These are phyloP conservation scores for Raddia distichophylla DNA, from an alignment of 176 grass and related monocot species.

Conservation along the genomic window DNA sequence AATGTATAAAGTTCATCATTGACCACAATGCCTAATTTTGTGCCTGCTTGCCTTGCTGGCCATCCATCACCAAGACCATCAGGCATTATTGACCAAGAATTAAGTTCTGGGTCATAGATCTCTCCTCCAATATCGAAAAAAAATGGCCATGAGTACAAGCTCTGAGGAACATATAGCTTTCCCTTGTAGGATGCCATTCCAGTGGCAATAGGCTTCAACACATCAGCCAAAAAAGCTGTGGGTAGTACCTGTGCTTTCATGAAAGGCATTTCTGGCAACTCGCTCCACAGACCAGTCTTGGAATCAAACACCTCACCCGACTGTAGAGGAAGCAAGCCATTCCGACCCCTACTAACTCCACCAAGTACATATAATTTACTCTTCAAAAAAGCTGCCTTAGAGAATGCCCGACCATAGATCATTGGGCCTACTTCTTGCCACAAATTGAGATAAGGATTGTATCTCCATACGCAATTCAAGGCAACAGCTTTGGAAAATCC, in stretches of 20 bases:
- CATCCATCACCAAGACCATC: constrained; percentile 83
- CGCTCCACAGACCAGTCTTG: constrained; percentile 57
- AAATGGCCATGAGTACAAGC: constrained; percentile 87
- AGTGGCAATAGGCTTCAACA: constrained; percentile 82
- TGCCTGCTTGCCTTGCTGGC: constrained; percentile 84
- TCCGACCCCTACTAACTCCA: constrained; percentile 66
- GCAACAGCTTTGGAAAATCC: constrained; percentile 75
- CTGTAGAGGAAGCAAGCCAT: constrained; percentile 67
- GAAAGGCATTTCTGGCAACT: constrained; percentile 84
- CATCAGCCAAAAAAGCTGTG: constrained; percentile 78
- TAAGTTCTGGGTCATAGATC: constrained; percentile 67
- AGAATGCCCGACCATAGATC: constrained; percentile 81
- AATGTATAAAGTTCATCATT: constrained; percentile 73
- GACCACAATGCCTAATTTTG: constrained; percentile 69
- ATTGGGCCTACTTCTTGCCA: constrained; percentile 80
- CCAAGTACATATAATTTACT: constrained; percentile 87
- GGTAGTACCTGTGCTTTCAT: constrained; percentile 67
- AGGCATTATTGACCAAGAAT: constrained; percentile 72
- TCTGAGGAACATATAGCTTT: constrained; percentile 87
- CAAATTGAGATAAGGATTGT: constrained; percentile 68
- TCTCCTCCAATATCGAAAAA: constrained; percentile 90
- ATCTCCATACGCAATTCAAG: constrained; percentile 69
- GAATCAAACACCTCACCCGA: constrained; percentile 92
- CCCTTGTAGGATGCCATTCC: constrained; percentile 65
- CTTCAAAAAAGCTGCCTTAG: constrained; percentile 72